Base-by-base conservation (phyloP, 495 filamentous ascomycete species). In the Viridothelium virens region DNA sequence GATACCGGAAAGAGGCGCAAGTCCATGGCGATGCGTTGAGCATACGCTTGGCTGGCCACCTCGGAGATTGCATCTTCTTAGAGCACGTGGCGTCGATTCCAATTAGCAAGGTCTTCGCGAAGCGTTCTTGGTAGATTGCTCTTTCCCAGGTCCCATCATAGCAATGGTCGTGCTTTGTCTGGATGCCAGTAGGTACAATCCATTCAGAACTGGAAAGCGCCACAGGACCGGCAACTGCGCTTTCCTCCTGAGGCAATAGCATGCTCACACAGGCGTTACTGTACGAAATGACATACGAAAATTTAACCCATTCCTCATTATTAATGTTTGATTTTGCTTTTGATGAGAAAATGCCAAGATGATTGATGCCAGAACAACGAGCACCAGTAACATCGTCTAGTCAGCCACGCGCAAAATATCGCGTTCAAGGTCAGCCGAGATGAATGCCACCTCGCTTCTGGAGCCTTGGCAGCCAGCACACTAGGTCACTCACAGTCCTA, bases 1-100 rank as follows among this genome's bases (percentile, higher is more conserved):
- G 14, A 18, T 59, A 59, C 53, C 53, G 53, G 53, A 36, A 59
- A 59, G 25, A 59, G 53, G 53, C 53, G 53, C 53, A 59, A 18
- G 31, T 59, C 53, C 53, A 59, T 59, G 53, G 53, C 31, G 53
- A 36, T 36, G 31, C 14, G 25, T 6, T 36, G 18, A 18, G 31
- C 18, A 14, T 2, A 36, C 31, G 53, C 5, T 18, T 7, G 53
- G 53, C 53, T 59, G 10, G 18, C 25, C 6, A 31, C 53, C 36
- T 14, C 31, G 31, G 7, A 7, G 10, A 59, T 59, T 7, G 53
- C 53, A 59, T 59, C 53, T 59, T 59, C 5, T 59, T 5, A 18
- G 53, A 10, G 6, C 7, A 36, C 11, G 4, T 14, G 31, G 31
- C 18, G 31, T n/a, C 31, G 18, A 18, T 5, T 7, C 7, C 31